Percentiles rank a stretch among this genome's conserved stretches.
These are phyloP conservation scores for Neopestalotiopsis sp. DNA, from an alignment of 2,329 filamentous ascomycete genomes.

Conservation along the genomic window DNA sequence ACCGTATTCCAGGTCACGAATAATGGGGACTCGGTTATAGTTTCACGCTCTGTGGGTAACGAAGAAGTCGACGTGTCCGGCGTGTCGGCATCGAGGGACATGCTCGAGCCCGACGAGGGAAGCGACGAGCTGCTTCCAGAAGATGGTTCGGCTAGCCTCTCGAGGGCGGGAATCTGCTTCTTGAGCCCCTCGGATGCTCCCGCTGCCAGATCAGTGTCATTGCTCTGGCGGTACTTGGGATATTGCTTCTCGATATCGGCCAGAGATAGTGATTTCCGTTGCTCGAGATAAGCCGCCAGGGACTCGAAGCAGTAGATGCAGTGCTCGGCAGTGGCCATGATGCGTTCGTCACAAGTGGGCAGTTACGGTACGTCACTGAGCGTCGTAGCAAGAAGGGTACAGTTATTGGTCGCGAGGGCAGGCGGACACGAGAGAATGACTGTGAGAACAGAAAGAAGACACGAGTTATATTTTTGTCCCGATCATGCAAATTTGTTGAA, in stretches of 20 bases:
- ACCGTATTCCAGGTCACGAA: slow-evolving; percentile 96
- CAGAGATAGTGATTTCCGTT: slow-evolving; percentile 70
- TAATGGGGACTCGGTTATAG: slow-evolving; percentile 67
- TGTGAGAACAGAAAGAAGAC: not conserved
- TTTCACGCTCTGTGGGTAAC: slow-evolving; percentile 35
- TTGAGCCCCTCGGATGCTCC: slow-evolving; percentile 32
- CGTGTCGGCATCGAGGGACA: slow-evolving; percentile 45
- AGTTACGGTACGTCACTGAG: not conserved
- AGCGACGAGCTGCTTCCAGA: slow-evolving; percentile 34
- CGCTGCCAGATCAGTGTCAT: slow-evolving; percentile 27
- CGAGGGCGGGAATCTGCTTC: slow-evolving; percentile 36
- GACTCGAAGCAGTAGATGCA: slow-evolving; percentile 94
- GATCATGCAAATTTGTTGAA: not conserved
- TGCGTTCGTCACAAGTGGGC: not conserved
- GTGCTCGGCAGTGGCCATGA: slow-evolving; percentile 84
- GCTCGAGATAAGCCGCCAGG: slow-evolving; percentile 76
- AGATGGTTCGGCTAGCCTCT: slow-evolving; percentile 27
- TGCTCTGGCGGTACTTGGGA: slow-evolving; percentile 43
- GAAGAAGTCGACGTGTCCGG: slow-evolving; percentile 51
- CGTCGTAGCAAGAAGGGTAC: not conserved
- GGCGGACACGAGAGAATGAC: not conserved
- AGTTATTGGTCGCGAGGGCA: not conserved
- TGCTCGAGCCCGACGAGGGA: slow-evolving; percentile 33
- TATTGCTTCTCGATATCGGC: slow-evolving; percentile 72
- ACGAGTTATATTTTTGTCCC: not conserved